Conservation (phyloP, 2,329 filamentous ascomycete genomes). For the Penicillium psychrosexuale region DNA sequence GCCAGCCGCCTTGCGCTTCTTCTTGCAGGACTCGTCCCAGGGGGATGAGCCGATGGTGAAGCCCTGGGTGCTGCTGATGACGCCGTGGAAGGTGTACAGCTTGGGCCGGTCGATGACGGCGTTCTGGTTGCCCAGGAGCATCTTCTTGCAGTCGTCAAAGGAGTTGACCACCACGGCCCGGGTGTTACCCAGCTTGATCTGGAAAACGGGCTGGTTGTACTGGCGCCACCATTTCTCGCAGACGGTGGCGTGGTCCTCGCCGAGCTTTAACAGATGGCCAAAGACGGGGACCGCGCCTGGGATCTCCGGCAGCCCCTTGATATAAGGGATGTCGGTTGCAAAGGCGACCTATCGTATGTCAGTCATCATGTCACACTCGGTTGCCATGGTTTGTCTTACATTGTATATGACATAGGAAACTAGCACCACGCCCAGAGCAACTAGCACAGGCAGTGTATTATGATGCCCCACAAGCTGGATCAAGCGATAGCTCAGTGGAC, state of each 20-base stretch:
- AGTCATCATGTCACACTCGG: neutral
- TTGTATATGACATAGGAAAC: no score
- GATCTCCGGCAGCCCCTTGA: constrained; percentile 57
- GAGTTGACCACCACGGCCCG: constrained; percentile 71
- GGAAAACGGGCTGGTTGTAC: constrained; percentile 58
- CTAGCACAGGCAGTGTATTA: no score
- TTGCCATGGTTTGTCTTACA: no score
- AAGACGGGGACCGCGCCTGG: constrained; percentile 55
- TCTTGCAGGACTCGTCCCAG: constrained; percentile 73
- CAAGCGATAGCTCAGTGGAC: no score
- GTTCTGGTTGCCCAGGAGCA: constrained; percentile 71
- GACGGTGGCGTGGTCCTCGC: constrained; percentile 52
- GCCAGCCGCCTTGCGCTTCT: constrained; percentile 67
- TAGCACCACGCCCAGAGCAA: no score
- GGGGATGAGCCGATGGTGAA: constrained; percentile 76
- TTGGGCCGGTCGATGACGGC: constrained; percentile 69
- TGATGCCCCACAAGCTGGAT: no score
- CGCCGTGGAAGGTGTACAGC: constrained; percentile 72
- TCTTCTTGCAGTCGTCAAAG: constrained; percentile 62
- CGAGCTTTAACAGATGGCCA: constrained; percentile 57
- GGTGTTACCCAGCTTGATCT: constrained; percentile 43
- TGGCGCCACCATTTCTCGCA: constrained; percentile 54
- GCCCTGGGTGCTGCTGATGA: constrained; percentile 68
- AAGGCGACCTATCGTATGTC: neutral
- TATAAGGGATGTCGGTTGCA: constrained; percentile 53